A percentile compares a stretch with the other conserved stretches of the same genome.
Evolutionary conservation across 345 rosid species (phyloP).

Genomic region (Arabis hirsuta): DNA sequence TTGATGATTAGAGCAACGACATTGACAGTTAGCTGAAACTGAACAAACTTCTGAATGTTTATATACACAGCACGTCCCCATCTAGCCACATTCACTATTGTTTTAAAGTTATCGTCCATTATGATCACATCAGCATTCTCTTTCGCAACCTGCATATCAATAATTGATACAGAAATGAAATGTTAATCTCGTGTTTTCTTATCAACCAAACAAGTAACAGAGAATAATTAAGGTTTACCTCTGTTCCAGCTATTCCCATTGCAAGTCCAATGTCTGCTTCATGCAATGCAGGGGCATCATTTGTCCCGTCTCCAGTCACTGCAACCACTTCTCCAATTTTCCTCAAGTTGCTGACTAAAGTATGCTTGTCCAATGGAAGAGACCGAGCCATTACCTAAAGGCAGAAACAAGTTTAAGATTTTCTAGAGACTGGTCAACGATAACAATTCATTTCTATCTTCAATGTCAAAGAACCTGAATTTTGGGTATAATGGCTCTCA

Average conservation of each 20-base stretch:
- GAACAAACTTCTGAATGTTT: conserved; percentile 85
- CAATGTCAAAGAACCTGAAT: conserved; percentile 53
- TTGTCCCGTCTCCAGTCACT: conserved; percentile 97
- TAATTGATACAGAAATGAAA: background rate
- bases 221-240: conserved; percentile 49
- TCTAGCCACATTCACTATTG: conserved; percentile 72
- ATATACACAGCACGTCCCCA: conserved; percentile 88
- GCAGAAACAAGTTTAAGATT: background rate
- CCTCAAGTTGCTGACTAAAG: conserved; percentile 53
- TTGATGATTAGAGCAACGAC: conserved; percentile 73
- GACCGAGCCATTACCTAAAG: conserved; percentile 71
- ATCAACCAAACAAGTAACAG: conserved; percentile 1
- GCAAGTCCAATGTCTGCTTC: conserved; percentile 97
- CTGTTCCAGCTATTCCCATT: conserved; percentile 97
- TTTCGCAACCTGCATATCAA: conserved; percentile 65
- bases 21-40: conserved; percentile 81
- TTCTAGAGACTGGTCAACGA: background rate
- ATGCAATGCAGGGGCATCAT: conserved; percentile 93
- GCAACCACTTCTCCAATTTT: conserved; percentile 74
- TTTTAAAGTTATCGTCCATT: conserved; percentile 80
- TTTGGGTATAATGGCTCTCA: conserved; percentile 64
- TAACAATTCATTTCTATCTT: conserved; percentile 8
- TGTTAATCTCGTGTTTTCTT: background rate
- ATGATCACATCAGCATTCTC: conserved; percentile 85
- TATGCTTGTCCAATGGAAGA: conserved; percentile 63